Percentiles rank a stretch among this genome's conserved stretches.
Conservation (phyloP, 2,329 filamentous ascomycete species). For the Alternaria brassicicola region DNA sequence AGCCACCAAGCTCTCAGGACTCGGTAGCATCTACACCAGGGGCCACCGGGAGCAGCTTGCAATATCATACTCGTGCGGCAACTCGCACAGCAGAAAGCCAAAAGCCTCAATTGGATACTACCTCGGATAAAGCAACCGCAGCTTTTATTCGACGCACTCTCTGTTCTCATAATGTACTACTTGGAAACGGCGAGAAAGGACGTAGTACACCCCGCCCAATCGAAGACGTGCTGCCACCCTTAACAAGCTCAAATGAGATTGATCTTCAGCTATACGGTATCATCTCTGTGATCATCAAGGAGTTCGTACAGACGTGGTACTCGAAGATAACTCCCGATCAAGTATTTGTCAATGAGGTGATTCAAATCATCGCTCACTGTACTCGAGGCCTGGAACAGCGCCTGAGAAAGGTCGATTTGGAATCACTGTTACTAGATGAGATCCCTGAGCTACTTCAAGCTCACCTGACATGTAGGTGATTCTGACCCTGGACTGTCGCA, state of each 20-base stretch:
- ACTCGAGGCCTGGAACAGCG: conserved; percentile 87
- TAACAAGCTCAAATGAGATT: conserved; percentile 93
- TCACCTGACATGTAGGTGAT: conserved; percentile 74
- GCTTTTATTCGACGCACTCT: conserved; percentile 83
- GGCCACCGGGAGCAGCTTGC: conserved; percentile 15
- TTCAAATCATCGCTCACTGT: conserved; percentile 91
- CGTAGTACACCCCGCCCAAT: conserved; percentile 70
- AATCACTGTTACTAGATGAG: conserved; percentile 84
- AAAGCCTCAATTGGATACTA: conserved; percentile 46
- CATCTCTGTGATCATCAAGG: conserved; percentile 84
- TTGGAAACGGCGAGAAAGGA: conserved; percentile 57
- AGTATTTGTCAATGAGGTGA: conserved; percentile 82
- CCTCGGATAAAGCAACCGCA: conserved; percentile 79
- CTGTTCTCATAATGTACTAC: conserved; percentile 67
- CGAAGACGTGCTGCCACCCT: conserved; percentile 81
- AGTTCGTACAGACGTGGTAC: conserved; percentile 95
- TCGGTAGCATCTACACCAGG: conserved; percentile 18
- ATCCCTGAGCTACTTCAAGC: conserved; percentile 79
- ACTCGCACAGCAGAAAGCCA: conserved; percentile 27
- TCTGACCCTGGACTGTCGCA: conserved; percentile 26
- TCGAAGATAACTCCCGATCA: conserved; percentile 88
- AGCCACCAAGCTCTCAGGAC: conserved; percentile 28
- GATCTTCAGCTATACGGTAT: conserved; percentile 93
- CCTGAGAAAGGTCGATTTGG: conserved; percentile 79
- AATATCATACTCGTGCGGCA: conserved; percentile 24